These are phyloP conservation scores for Chlorella sp. DNA, from an alignment of 139 green algal genomes.

Conservation along the genomic window DNA sequence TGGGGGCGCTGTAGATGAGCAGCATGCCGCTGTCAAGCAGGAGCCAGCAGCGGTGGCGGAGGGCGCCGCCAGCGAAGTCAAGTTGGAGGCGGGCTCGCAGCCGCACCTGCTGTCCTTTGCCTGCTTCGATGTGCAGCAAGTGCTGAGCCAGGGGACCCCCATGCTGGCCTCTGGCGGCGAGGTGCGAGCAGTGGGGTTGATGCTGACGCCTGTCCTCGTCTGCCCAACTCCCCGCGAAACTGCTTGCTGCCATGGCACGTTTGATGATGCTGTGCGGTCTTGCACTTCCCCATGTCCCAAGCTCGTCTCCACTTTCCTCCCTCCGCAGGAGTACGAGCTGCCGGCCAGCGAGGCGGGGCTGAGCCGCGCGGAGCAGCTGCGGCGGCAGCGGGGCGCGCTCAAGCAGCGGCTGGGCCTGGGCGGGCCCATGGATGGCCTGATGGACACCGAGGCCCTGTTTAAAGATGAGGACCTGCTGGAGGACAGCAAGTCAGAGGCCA, in stretches of 20 bases:
- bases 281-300: no score
- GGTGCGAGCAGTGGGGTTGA: conserved; percentile 38
- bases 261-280: no score
- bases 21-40: neutral
- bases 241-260: neutral
- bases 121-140: conserved; percentile 66
- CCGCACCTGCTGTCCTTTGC: conserved; percentile 41
- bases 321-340: conserved; percentile 74
- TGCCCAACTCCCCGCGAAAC: neutral
- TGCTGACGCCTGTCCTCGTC: neutral
- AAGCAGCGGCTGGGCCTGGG: conserved; percentile 75
- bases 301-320: neutral
- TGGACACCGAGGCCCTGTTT: conserved; percentile 81
- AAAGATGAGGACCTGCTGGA: conserved; percentile 79
- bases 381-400: conserved; percentile 68
- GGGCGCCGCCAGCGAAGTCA: neutral
- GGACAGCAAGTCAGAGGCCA: neutral
- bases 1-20: neutral
- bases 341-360: conserved; percentile 5
- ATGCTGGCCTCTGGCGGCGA: conserved; percentile 84
- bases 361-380: conserved; percentile 60
- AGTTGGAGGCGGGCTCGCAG: no score
- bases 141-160: conserved; percentile 76
- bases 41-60: neutral
- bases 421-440: conserved; percentile 60